Conservation (phyloP, 345 rosid genomes). For the Microthlaspi erraticum region DNA sequence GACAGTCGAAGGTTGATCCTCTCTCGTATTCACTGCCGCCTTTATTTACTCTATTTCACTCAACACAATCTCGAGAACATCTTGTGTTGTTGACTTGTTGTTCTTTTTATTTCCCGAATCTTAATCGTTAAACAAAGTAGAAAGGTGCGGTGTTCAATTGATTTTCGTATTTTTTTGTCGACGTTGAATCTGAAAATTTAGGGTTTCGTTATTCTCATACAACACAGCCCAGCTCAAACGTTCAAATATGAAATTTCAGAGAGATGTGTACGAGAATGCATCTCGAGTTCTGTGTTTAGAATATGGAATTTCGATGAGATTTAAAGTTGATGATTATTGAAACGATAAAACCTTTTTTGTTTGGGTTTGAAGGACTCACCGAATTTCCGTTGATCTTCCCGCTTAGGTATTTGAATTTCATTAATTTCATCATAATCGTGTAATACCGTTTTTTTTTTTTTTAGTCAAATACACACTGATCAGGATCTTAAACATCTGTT, state of each 20-base stretch:
- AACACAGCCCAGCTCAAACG: background rate
- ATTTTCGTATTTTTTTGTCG: background rate
- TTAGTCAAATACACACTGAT: background rate
- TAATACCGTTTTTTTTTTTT: background rate
- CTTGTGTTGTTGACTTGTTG: too few species aligned
- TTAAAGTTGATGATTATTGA: background rate
- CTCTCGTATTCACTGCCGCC: background rate
- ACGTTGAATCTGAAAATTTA: background rate
- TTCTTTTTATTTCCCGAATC: background rate
- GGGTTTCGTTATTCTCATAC: background rate
- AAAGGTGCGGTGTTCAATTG: background rate
- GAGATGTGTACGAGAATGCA: background rate
- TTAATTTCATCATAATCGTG: background rate
- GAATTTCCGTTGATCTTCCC: conserved; percentile 1
- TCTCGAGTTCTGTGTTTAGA: background rate
- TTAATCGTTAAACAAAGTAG: background rate
- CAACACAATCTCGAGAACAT: background rate
- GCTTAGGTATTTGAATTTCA: conserved; percentile 14
- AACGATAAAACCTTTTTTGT: background rate
- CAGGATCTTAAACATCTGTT: background rate
- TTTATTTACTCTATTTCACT: background rate
- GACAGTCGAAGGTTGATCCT: conserved; percentile 18
- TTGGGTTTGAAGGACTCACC: background rate
- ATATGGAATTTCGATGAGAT: background rate
- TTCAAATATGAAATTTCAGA: background rate